Evolutionary conservation across 2,329 filamentous ascomycete genomes (phyloP).

Genomic region (Penicillium sp.): DNA sequence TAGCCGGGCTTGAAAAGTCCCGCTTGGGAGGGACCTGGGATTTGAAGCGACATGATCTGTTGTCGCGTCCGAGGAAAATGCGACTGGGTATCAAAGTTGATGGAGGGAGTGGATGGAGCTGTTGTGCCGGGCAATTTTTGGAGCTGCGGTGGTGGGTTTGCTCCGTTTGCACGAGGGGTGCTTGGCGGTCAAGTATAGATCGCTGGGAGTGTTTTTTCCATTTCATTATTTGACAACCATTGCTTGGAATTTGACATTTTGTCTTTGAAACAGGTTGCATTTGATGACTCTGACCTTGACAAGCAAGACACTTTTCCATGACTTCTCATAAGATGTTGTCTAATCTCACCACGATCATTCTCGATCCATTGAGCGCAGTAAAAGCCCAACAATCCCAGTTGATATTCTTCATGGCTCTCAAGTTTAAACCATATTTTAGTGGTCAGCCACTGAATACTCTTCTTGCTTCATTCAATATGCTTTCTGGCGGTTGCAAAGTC

Average conservation of each 20-base stretch:
- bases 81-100: constrained; percentile 22
- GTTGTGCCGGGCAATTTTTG: constrained; percentile 41
- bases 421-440: too few species aligned
- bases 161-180: constrained; percentile 41
- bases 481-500: too few species aligned
- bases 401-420: not conserved
- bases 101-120: constrained; percentile 23
- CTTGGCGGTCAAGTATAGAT: constrained; percentile 12
- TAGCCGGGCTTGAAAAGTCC: constrained; percentile 96
- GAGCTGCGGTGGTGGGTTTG: constrained; percentile 40
- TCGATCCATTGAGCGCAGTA: not conserved
- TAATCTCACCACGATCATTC: not conserved
- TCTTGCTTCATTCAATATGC: too few species aligned
- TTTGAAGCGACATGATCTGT: constrained; percentile 79
- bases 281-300: too few species aligned
- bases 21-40: constrained; percentile 89
- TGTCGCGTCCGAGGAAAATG: constrained; percentile 25
- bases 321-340: not conserved
- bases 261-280: too few species aligned
- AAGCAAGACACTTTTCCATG: too few species aligned
- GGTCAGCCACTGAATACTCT: too few species aligned
- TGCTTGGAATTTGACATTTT: not conserved
- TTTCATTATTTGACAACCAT: not conserved
- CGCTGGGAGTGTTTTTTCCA: not conserved
- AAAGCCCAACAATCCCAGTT: not conserved